Conservation (phyloP, 345 rosid genomes). For the Bruguiera parviflora region DNA sequence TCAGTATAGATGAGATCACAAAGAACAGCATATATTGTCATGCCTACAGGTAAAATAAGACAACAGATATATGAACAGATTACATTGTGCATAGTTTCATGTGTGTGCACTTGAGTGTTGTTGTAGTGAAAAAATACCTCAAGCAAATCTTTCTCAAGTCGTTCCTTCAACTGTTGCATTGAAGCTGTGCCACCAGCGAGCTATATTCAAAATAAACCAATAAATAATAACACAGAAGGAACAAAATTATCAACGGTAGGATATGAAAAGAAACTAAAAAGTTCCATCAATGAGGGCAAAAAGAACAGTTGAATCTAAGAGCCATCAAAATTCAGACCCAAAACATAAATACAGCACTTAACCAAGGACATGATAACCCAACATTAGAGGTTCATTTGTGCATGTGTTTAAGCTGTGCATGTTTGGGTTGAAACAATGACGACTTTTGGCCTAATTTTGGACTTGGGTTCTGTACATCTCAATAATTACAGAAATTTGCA, state of each 20-base stretch:
- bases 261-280: background rate
- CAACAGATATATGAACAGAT: too few species aligned
- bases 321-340: background rate
- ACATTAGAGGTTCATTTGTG: background rate
- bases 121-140: conserved; percentile 48
- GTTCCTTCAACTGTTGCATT: conserved; percentile 98
- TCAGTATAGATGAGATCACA: background rate
- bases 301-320: background rate
- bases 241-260: background rate
- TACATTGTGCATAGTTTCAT: too few species aligned
- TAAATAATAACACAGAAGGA: conserved; percentile 8
- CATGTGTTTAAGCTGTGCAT: too few species aligned
- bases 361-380: too few species aligned
- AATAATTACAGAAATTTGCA: background rate
- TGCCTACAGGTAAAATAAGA: too few species aligned
- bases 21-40: background rate
- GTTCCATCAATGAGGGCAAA: background rate
- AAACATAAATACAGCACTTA: too few species aligned
- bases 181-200: conserved; percentile 99
- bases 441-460: too few species aligned
- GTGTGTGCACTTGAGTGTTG: background rate
- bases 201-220: conserved; percentile 36
- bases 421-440: too few species aligned
- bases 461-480: too few species aligned
- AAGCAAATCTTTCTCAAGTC: conserved; percentile 92